Conservation (phyloP, 1,284 basidiomycete genomes). For the Termitomyces sp. region DNA sequence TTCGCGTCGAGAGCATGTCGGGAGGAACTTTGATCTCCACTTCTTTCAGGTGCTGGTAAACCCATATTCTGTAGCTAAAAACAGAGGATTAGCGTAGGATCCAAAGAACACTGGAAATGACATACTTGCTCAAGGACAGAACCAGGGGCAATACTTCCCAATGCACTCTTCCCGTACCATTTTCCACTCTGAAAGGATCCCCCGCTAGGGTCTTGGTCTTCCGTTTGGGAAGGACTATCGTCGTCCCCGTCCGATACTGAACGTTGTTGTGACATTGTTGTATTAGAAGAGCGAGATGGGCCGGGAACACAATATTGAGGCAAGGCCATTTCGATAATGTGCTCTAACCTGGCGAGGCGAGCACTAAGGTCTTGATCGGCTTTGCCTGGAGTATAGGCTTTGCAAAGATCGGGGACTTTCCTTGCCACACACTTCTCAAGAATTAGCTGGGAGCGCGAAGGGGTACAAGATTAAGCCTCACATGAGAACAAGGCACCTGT, state of each 20-base stretch:
- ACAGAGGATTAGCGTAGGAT: not conserved
- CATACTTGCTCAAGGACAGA: constrained; percentile 74
- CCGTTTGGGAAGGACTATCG: constrained; percentile 59
- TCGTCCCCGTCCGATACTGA: constrained; percentile 54
- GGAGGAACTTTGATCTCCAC: constrained; percentile 16
- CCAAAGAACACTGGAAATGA: constrained; percentile 11
- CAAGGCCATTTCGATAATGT: constrained; percentile 71
- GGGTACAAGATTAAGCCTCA: constrained; percentile 30
- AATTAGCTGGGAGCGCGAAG: not conserved
- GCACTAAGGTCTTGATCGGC: constrained; percentile 73
- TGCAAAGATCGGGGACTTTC: constrained; percentile 80
- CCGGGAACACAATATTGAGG: constrained; percentile 58
- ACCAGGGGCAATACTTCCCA: constrained; percentile 70
- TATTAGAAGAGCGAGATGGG: constrained; percentile 28
- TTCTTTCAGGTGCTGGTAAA: constrained; percentile 26
- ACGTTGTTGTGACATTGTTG: constrained; percentile 30
- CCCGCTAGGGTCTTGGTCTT: constrained; percentile 67
- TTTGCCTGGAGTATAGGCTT: constrained; percentile 81
- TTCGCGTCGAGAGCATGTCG: constrained; percentile 23
- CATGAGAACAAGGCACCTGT: constrained; percentile 77
- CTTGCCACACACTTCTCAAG: constrained; percentile 65
- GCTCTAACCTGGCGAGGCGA: constrained; percentile 67
- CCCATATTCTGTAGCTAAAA: constrained; percentile 57
- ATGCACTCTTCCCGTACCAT: constrained; percentile 80
- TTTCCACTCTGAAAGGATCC: constrained; percentile 78